Percentiles rank a stretch among this genome's conserved stretches.
Evolutionary conservation across 148 eudicot genomes (phyloP).

Genomic region (Cornus controversa): DNA sequence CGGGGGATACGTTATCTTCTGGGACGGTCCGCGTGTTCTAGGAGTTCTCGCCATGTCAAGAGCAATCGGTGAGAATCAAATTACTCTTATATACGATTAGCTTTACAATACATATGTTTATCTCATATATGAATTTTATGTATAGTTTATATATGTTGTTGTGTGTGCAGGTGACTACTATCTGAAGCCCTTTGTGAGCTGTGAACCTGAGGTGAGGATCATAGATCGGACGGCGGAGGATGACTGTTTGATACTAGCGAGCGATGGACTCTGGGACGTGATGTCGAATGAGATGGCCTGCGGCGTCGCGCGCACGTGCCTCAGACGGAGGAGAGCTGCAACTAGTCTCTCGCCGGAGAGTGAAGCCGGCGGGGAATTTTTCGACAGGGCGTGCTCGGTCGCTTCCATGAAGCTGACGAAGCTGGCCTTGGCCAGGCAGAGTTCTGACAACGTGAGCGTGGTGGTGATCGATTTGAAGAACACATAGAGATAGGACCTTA

Average conservation of each 20-base stretch:
- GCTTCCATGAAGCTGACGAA: constrained; percentile 59
- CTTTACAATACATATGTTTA: no score
- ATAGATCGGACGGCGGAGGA: constrained; percentile 59
- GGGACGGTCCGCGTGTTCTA: constrained; percentile 72
- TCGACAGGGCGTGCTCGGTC: constrained; percentile 50
- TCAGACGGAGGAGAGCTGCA: constrained; percentile 29
- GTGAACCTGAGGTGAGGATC: constrained; percentile 72
- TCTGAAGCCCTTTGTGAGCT: constrained; percentile 75
- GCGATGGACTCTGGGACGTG: constrained; percentile 91
- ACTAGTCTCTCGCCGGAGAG: background rate
- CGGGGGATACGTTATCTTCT: constrained; percentile 72
- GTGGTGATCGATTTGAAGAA: constrained; percentile 52
- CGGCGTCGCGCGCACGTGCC: constrained; percentile 63
- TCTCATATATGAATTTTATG: no score
- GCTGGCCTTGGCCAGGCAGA: constrained; percentile 62
- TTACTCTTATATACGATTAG: no score
- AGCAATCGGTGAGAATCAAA: constrained; percentile 62
- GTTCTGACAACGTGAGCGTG: constrained; percentile 64
- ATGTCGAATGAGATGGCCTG: constrained; percentile 79
- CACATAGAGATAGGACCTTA: background rate
- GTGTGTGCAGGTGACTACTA: constrained; percentile 65
- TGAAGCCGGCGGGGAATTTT: constrained; percentile 14
- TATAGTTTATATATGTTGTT: background rate
- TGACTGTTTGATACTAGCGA: constrained; percentile 73
- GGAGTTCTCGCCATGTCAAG: constrained; percentile 93